A percentile compares a stretch with the other conserved stretches of the same genome.
Conservation (phyloP, 2,329 filamentous ascomycete genomes). For the Calonectria leucothoes region DNA sequence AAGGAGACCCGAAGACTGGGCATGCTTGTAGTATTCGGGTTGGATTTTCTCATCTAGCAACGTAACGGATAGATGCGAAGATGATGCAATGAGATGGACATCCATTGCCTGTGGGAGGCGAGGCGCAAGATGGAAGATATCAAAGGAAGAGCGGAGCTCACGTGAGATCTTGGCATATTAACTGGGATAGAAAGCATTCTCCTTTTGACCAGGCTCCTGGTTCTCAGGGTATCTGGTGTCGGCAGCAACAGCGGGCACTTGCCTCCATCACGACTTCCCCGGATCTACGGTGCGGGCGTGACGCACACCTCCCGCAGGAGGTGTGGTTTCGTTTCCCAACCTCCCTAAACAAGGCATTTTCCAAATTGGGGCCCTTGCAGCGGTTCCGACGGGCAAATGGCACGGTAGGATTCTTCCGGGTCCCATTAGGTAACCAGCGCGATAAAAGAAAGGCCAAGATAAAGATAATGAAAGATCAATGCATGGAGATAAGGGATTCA, state of each 20-base stretch:
- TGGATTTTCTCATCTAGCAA: neutral
- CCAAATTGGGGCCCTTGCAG: neutral
- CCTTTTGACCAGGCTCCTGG: neutral
- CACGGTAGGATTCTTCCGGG: neutral
- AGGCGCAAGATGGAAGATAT: neutral
- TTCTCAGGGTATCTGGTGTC: neutral
- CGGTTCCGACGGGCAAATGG: neutral
- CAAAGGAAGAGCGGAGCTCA: neutral
- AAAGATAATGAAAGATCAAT: constrained; percentile 1
- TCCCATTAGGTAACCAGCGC: constrained; percentile 20
- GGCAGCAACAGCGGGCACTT: constrained; percentile 5
- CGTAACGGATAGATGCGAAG: neutral
- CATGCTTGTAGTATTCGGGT: neutral
- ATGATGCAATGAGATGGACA: neutral
- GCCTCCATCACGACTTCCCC: constrained; percentile 25
- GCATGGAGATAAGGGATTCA: constrained; percentile 14
- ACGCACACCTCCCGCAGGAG: neutral
- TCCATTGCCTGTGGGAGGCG: neutral
- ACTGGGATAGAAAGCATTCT: neutral
- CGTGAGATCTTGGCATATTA: neutral
- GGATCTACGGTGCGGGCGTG: constrained; percentile 11
- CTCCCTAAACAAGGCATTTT: neutral
- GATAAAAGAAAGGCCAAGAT: constrained; percentile 9
- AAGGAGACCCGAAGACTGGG: constrained; percentile 3
- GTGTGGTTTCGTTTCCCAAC: neutral